Evolutionary conservation across 2,329 filamentous ascomycete genomes (phyloP), one percentile per base, ranked within the genome.

Genomic region (Aotearoamyces nothofagi): DNA sequence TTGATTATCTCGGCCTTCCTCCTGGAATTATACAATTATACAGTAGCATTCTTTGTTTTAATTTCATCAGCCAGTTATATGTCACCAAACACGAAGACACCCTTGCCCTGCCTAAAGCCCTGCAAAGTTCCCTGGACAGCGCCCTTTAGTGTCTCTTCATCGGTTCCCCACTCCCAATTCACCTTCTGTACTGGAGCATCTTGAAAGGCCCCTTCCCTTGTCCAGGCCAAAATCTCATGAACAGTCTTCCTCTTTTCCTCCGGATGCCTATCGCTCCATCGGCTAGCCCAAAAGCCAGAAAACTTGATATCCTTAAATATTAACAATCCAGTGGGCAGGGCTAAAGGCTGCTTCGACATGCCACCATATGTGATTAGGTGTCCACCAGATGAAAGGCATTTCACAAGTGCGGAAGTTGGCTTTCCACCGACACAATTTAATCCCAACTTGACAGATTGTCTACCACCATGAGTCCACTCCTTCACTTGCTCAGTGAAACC

Each of bases 351-450:
- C 50, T 79, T 80, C 17, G 80, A 74, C 90, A 98, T 98, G 28
- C 81, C 87, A 15, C 90, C 90, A 49, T 98, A 98, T 4, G 87
- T 93, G 14, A 98, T 83, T 53, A 96, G 62, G 32, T 78, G 75
- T 2, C 69, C 79, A 13, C 70, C 68, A 0, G 70, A 58, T 4
- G 66, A 63, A 3, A 98, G 63, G 5, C 69, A 66, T 45, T 84
- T 81, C 5, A 86, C 78, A 46, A 98, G 61, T 2, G 75, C 67
- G 15, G 78, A 77, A 4, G 84, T 83, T 8, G 76, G 72, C 50
- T 86, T 82, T 4, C 90, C 90, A 20, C 90, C 90, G 0, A 98
- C 87, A 50, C 90, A 96, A 53, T 98, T 98, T 33, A 98, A 55
- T 0, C 75, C 90, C 2, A 98, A 60, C 23, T 72, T 69, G 31